Evolutionary conservation across 495 filamentous ascomycete species (phyloP), one percentile per base, ranked within the genome.

Genomic region (Aspergillus carlsbadensis): DNA sequence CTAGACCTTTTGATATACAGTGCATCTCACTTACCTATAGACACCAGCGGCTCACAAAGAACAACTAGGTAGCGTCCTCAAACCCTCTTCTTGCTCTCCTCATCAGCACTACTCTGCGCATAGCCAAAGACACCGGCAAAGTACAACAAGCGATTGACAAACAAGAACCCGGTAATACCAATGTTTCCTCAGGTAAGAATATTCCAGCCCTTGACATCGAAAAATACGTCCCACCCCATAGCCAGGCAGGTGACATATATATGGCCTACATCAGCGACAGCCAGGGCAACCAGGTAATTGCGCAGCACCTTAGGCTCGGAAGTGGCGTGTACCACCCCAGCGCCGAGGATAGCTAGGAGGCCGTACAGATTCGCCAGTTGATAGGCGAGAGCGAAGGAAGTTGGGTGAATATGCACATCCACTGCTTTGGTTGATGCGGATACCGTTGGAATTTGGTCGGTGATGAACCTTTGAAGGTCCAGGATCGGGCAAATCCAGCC

Each of bases 141-240:
- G 63, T 87, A 88, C 11, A 72, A 67, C 1, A 81, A 62, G 29
- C 87, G 73, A 34, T 79, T 81, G 11, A 82, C 52, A 37, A 84
- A 84, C 41, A 89, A 63, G 15, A 79, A 74, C 0, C 52, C 61
- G 5, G 87, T 90, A 20, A 77, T 70, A 0, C 81, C 86, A 42
- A 92, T 76, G 61, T 91, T 91, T 10, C 88, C 89, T 85, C 86
- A 90, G 2, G 84, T 81, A 71, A 89, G 75, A 22, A 77, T 65
- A 59, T 88, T 91, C 88, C 88, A 92, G 3, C 66, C 70, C 31
- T 59, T 69, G 3, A 87, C 69, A 58, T 85, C 77, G 14, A 81
- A 17, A 47, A 82, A 79, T 14, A 65, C 65, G 2, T 79, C 74
- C 58, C 70, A 76, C 5, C 84, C 87, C 58, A 91, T 77, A 3